phyloP scores from a whole-genome alignment of 1,139 yeast genomes.

The Suhomyces bolitotheri region DNA sequence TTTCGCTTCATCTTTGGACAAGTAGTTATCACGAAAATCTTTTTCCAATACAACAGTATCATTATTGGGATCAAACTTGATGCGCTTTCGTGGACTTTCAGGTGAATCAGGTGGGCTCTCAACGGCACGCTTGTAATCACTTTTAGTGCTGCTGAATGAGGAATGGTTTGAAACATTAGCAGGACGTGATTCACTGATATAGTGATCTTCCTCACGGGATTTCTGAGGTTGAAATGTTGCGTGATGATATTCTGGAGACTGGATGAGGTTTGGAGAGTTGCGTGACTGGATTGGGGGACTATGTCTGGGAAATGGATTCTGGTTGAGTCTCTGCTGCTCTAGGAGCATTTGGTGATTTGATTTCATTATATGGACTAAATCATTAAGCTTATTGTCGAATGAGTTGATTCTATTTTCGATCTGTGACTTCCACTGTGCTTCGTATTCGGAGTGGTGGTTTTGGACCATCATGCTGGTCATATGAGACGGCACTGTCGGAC shows the following conservation, averaged over 20 bases:
- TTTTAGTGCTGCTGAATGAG: not conserved
- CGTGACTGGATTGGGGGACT: not conserved
- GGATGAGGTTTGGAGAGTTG: not conserved
- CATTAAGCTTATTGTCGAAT: slow-evolving; percentile 49
- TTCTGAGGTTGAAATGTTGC: slow-evolving; percentile 4
- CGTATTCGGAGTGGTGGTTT: slow-evolving; percentile 9
- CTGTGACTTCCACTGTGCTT: slow-evolving; percentile 38
- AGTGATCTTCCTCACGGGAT: not conserved
- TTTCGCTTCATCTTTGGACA: slow-evolving; percentile 47
- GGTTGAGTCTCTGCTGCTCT: slow-evolving; percentile 20
- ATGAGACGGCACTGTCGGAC: slow-evolving; percentile 1
- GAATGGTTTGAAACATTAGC: not conserved
- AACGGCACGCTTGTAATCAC: not conserved
- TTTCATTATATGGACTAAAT: slow-evolving; percentile 40
- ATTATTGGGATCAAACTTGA: not conserved
- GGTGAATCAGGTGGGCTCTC: not conserved
- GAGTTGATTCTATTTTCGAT: slow-evolving; percentile 48
- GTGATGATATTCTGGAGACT: not conserved
- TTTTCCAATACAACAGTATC: not conserved
- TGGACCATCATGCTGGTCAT: slow-evolving; percentile 4
- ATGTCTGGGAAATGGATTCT: slow-evolving; percentile 1
- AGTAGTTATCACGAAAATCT: slow-evolving; percentile 40
- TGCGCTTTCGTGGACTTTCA: not conserved
- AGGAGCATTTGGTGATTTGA: slow-evolving; percentile 32
- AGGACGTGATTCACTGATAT: not conserved